These are phyloP conservation scores for Chrysosporium keratinophilum DNA, from an alignment of 2,329 filamentous ascomycete species.

Conservation along the genomic window DNA sequence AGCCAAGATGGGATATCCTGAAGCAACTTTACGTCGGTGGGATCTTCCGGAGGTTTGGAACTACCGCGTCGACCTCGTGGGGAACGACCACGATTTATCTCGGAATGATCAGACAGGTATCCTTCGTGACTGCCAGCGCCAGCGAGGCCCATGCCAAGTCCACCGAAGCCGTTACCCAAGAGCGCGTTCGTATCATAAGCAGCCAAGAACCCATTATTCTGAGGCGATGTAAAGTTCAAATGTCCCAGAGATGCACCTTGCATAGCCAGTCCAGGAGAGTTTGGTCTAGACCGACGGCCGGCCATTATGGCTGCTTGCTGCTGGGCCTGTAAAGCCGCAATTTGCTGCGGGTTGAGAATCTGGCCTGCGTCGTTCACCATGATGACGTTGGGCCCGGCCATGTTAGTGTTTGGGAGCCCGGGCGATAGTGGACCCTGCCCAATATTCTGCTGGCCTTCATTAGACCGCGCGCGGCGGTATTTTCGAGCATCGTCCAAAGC, in stretches of 20 bases:
- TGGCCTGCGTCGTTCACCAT: slow-evolving; percentile 95
- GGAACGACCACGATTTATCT: slow-evolving; percentile 80
- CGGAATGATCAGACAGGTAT: slow-evolving; percentile 88
- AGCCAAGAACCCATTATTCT: slow-evolving; percentile 87
- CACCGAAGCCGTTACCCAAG: slow-evolving; percentile 60
- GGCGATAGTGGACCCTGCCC: slow-evolving; percentile 56
- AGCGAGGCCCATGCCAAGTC: slow-evolving; percentile 61
- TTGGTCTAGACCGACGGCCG: slow-evolving; percentile 65
- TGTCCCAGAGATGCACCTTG: slow-evolving; percentile 47
- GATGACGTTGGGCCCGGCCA: slow-evolving; percentile 67
- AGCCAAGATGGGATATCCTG: slow-evolving; percentile 96
- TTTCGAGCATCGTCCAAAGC: slow-evolving; percentile 94
- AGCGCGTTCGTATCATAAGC: slow-evolving; percentile 70
- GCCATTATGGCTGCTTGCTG: slow-evolving; percentile 43
- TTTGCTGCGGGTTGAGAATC: slow-evolving; percentile 71
- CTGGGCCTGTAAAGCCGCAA: slow-evolving; percentile 68
- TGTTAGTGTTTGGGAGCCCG: slow-evolving; percentile 50
- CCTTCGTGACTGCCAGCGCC: slow-evolving; percentile 65
- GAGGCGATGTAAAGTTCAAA: slow-evolving; percentile 72
- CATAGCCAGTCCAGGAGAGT: slow-evolving; percentile 77
- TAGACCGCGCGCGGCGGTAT: slow-evolving; percentile 82
- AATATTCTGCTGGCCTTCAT: slow-evolving; percentile 52
- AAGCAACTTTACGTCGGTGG: slow-evolving; percentile 77
- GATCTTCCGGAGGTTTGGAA: slow-evolving; percentile 96
- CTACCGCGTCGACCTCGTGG: slow-evolving; percentile 85